Evolutionary conservation across 75 land plant species (phyloP).

Genomic region (Picea glauca): DNA sequence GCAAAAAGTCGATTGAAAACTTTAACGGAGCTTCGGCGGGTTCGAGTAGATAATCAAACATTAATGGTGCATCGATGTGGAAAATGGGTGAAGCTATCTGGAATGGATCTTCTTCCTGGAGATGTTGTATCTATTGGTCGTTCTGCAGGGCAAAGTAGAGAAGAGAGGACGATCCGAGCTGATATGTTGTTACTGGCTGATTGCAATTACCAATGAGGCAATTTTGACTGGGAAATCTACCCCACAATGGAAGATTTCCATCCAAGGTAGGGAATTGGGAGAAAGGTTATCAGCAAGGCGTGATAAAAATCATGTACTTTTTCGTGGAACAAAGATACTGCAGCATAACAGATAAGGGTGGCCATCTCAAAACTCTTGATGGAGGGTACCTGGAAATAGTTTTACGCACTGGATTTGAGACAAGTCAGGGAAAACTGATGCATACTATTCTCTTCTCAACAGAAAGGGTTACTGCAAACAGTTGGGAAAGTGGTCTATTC

Average conservation of each 20-base stretch:
- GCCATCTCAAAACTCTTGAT: conserved; percentile 80
- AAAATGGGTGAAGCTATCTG: conserved; percentile 91
- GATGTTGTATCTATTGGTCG: conserved; percentile 94
- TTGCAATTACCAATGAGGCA: conserved; percentile 92
- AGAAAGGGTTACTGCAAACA: conserved; percentile 95
- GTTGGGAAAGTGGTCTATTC: conserved; percentile 94
- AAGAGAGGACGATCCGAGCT: conserved; percentile 88
- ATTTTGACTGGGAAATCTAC: conserved; percentile 95
- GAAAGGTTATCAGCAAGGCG: conserved; percentile 69
- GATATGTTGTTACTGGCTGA: conserved; percentile 91
- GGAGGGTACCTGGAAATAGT: conserved; percentile 91
- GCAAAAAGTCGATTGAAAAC: conserved; percentile 84
- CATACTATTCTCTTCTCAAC: conserved; percentile 94
- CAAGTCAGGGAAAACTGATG: conserved; percentile 95
- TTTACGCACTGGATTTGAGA: conserved; percentile 87
- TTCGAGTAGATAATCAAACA: conserved; percentile 82
- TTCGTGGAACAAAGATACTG: conserved; percentile 95
- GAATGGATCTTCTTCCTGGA: conserved; percentile 89
- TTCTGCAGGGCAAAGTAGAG: conserved; percentile 56
- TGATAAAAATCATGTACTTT: conserved; percentile 85
- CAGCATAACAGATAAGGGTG: conserved; percentile 91
- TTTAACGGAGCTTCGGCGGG: conserved; percentile 79
- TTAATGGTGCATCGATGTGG: conserved; percentile 90
- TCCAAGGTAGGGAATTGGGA: conserved; percentile 50
- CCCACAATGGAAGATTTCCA: conserved; percentile 92